Conservation (phyloP, 345 rosid genomes). For the Gynandropsis gynandra region DNA sequence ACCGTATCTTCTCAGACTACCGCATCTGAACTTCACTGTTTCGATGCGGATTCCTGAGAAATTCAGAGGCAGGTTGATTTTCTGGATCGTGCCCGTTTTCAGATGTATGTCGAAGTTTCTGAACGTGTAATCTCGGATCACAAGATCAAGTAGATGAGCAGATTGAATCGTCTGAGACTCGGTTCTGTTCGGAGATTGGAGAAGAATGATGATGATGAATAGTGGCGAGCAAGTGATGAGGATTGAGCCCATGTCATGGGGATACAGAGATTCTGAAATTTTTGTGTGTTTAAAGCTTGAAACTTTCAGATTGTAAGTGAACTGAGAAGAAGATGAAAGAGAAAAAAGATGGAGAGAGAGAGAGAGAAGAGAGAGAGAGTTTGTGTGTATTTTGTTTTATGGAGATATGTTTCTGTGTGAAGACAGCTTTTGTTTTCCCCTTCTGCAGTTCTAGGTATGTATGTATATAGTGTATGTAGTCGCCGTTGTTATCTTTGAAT, state of each 20-base stretch:
- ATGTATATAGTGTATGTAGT: too few species aligned
- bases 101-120: conserved; percentile 40
- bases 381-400: too few species aligned
- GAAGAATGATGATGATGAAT: conserved; percentile 22
- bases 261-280: conserved; percentile 14
- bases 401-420: too few species aligned
- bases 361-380: too few species aligned
- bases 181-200: conserved; percentile 25
- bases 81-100: conserved; percentile 50
- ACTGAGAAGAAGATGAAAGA: too few species aligned
- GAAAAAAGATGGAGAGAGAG: too few species aligned
- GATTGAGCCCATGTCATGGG: conserved; percentile 23
- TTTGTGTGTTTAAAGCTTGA: conserved; percentile 1
- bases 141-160: conserved; percentile 52
- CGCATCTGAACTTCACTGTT: conserved; percentile 26
- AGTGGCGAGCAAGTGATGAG: conserved; percentile 6
- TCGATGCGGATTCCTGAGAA: conserved; percentile 57
- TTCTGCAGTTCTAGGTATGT: too few species aligned
- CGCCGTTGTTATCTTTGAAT: too few species aligned
- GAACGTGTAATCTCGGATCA: conserved; percentile 67
- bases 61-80: conserved; percentile 54
- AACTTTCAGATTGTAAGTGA: too few species aligned
- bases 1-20: conserved; percentile 29
- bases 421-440: too few species aligned
- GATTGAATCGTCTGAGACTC: conserved; percentile 49